phyloP scores from a whole-genome alignment of 768 basidiomycete genomes.

The Nidularia sp. region DNA sequence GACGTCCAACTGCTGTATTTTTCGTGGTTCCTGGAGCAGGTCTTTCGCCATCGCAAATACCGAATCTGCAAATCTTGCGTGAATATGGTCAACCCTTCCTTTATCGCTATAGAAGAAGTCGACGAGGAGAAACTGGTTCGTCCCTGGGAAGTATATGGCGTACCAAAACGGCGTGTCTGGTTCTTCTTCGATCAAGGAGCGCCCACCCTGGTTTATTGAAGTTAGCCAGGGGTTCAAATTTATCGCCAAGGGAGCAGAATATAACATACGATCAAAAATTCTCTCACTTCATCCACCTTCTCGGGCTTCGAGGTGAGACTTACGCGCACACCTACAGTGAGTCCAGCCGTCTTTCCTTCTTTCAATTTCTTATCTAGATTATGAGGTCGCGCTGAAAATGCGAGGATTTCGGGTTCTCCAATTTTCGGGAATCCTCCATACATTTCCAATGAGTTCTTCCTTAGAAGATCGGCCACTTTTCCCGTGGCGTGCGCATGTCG shows the following conservation, averaged over 20 bases:
- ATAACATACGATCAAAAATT: constrained; percentile 28
- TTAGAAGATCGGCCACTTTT: constrained; percentile 27
- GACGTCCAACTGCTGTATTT: constrained; percentile 26
- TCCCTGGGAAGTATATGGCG: constrained; percentile 30
- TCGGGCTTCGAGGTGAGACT: constrained; percentile 29
- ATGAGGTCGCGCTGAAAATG: constrained; percentile 11
- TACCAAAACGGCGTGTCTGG: constrained; percentile 30
- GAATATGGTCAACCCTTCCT: constrained; percentile 26
- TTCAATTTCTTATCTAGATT: constrained; percentile 1
- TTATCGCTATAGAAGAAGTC: constrained; percentile 29
- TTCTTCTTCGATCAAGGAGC: constrained; percentile 29
- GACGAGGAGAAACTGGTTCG: constrained; percentile 29
- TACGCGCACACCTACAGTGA: constrained; percentile 25
- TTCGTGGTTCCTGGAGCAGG: constrained; percentile 21
- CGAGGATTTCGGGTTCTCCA: constrained; percentile 19
- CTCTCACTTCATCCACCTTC: constrained; percentile 25
- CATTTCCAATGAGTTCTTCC: constrained; percentile 22
- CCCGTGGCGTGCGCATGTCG: constrained; percentile 29
- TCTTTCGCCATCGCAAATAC: constrained; percentile 26
- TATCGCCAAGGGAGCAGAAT: constrained; percentile 1
- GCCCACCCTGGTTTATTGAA: constrained; percentile 15
- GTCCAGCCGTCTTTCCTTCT: constrained; percentile 15
- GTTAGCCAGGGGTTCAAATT: neutral
- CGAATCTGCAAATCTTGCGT: constrained; percentile 28
- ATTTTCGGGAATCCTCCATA: constrained; percentile 22